A percentile compares a stretch with the other conserved stretches of the same genome.
Conservation (phyloP, 768 basidiomycete genomes). For the Termitomyces sp. region DNA sequence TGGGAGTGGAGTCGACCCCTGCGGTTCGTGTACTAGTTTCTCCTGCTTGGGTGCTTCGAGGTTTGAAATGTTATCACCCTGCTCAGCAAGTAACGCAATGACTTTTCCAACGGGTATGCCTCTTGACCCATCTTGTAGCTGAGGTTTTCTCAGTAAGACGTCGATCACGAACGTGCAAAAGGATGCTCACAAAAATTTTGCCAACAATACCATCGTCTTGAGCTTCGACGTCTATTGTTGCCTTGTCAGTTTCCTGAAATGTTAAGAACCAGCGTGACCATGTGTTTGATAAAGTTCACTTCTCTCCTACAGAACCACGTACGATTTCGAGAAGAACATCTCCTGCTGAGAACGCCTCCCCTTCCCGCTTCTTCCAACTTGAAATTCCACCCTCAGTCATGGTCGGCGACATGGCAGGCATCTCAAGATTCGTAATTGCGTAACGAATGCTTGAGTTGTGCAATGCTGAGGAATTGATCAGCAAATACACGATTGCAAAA, state of each 20-base stretch:
- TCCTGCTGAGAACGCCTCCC: constrained; percentile 74
- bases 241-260: constrained; percentile 85
- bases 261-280: constrained; percentile 1
- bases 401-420: constrained; percentile 98
- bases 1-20: constrained; percentile 26
- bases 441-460: constrained; percentile 48
- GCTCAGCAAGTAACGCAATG: constrained; percentile 92
- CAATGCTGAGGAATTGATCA: constrained; percentile 37
- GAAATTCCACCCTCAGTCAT: constrained; percentile 95
- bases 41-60: constrained; percentile 62
- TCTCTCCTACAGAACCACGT: constrained; percentile 25
- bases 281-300: background rate
- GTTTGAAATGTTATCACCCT: constrained; percentile 92
- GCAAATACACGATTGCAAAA: background rate
- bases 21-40: constrained; percentile 24
- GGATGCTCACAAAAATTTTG: constrained; percentile 75
- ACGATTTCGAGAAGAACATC: constrained; percentile 92
- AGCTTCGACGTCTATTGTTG: constrained; percentile 97
- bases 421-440: constrained; percentile 74
- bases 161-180: background rate
- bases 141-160: background rate
- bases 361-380: constrained; percentile 86
- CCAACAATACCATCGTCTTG: constrained; percentile 95
- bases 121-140: constrained; percentile 79
- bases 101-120: constrained; percentile 83